phyloP scores from a whole-genome alignment of 2,329 filamentous ascomycete genomes.

The Cladosporium sp. region DNA sequence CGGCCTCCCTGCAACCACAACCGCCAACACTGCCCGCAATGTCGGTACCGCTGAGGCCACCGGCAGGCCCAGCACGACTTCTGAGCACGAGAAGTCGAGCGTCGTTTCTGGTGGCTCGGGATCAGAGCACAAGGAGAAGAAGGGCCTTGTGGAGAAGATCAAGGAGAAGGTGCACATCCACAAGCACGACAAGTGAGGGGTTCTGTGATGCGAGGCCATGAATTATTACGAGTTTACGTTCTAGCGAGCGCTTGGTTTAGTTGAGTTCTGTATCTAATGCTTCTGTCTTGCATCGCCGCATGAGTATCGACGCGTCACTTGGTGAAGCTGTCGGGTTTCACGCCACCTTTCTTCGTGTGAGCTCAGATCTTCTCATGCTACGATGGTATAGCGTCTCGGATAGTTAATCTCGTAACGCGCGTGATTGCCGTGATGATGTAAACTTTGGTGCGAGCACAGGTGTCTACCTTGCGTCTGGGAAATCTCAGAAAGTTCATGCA shows the following conservation, averaged over 20 bases:
- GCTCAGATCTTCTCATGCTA: not conserved
- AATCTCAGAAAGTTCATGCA: not conserved
- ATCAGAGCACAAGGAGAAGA: slow-evolving; percentile 14
- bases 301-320: not conserved
- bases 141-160: slow-evolving; percentile 13
- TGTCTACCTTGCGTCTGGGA: not conserved
- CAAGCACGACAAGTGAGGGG: not conserved
- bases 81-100: not conserved
- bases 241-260: not conserved
- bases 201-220: not conserved
- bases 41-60: slow-evolving; percentile 2
- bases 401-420: not conserved
- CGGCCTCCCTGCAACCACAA: not conserved
- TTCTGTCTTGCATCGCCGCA: not conserved
- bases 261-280: not conserved
- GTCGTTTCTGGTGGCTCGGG: not conserved
- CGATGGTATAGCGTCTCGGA: not conserved
- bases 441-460: not conserved
- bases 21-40: slow-evolving; percentile 8
- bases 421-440: not conserved
- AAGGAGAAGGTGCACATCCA: slow-evolving; percentile 18
- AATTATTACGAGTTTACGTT: not conserved
- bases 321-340: not conserved
- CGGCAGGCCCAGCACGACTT: not conserved
- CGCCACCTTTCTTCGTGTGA: not conserved